phyloP scores from a whole-genome alignment of 768 basidiomycete species.

The Chlorophyllum brunneum region DNA sequence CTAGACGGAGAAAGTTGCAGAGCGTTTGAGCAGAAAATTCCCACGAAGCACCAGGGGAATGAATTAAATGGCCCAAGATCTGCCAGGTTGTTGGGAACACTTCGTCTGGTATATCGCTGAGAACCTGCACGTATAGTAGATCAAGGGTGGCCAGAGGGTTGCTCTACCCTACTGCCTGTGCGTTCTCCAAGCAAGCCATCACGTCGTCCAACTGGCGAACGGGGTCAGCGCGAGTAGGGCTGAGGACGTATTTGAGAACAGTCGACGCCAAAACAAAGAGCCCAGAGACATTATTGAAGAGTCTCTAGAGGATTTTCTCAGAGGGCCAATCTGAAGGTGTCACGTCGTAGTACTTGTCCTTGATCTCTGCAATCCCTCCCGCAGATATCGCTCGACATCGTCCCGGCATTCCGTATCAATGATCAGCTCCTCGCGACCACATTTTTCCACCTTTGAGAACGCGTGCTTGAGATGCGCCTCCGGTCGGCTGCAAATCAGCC shows the following conservation, averaged over 20 bases:
- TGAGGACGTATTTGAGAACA: background rate
- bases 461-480: background rate
- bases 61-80: background rate
- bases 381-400: background rate
- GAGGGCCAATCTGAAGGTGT: background rate
- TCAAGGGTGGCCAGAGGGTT: background rate
- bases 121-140: background rate
- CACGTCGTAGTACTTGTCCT: background rate
- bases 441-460: background rate
- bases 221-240: background rate
- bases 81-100: background rate
- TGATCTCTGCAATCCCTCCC: background rate
- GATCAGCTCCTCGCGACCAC: background rate
- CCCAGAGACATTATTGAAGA: background rate
- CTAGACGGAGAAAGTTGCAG: background rate
- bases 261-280: background rate
- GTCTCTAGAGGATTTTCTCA: background rate
- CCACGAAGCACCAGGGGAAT: no score
- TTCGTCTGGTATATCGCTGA: background rate
- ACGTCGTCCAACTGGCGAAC: background rate
- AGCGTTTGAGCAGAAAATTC: background rate
- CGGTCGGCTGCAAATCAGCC: constrained; percentile 1
- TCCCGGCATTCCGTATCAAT: background rate
- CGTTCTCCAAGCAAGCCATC: background rate
- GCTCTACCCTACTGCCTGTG: background rate